Percentiles rank a stretch among this genome's conserved stretches.
Conservation (phyloP, 805 yeast species). For the Starmerella sp. region DNA sequence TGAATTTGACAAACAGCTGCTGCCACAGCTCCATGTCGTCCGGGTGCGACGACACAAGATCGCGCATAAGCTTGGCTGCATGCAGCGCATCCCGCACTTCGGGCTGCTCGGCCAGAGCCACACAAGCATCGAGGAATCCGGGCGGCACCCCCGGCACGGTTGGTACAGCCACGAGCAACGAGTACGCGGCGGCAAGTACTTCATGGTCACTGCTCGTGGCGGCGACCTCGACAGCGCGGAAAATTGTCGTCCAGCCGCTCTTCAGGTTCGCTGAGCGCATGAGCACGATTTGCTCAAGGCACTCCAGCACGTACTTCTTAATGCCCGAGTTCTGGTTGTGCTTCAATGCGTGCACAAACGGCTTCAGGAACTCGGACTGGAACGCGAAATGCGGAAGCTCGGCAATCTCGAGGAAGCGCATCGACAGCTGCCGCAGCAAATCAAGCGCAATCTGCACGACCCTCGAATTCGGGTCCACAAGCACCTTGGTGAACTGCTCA, state of each 20-base stretch:
- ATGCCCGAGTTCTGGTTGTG: conserved; percentile 60
- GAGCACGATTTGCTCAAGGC: conserved; percentile 72
- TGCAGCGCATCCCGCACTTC: conserved; percentile 65
- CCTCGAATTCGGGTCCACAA: conserved; percentile 62
- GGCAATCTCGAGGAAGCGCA: conserved; percentile 85
- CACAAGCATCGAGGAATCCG: conserved; percentile 58
- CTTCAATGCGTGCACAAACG: conserved; percentile 68
- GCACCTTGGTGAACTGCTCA: conserved; percentile 72
- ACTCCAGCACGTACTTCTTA: conserved; percentile 80
- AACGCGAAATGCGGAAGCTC: conserved; percentile 92
- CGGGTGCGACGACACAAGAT: conserved; percentile 25
- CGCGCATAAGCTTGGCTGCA: conserved; percentile 62
- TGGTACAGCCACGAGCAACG: conserved; percentile 15
- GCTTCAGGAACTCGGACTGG: conserved; percentile 85
- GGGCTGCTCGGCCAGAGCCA: conserved; percentile 74
- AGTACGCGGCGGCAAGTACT: conserved; percentile 16
- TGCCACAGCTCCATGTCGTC: conserved; percentile 20
- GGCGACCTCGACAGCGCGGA: conserved; percentile 64
- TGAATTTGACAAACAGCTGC: conserved; percentile 59
- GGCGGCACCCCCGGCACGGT: conserved; percentile 30
- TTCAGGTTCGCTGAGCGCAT: conserved; percentile 62
- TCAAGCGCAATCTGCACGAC: conserved; percentile 87
- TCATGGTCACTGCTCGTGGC: conserved; percentile 32
- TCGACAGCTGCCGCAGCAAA: conserved; percentile 82
- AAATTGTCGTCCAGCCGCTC: conserved; percentile 91